Evolutionary conservation across 106 monocot genomes (phyloP).

Genomic region (Phalaenopsis aphrodite): DNA sequence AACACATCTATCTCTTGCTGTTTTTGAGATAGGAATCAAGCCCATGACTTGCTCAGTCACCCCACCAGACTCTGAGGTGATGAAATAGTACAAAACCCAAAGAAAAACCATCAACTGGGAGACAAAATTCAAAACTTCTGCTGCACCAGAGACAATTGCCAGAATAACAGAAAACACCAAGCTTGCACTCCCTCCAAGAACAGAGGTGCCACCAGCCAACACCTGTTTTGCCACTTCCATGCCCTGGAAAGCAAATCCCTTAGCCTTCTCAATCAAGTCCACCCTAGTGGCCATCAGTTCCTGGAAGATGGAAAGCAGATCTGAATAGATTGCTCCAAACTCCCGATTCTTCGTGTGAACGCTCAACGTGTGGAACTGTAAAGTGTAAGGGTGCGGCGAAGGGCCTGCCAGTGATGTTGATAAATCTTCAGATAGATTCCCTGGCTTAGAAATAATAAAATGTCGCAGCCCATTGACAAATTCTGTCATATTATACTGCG

Average conservation of each 20-base stretch:
- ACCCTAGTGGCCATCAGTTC: slow-evolving; percentile 40
- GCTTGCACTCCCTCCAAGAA: slow-evolving; percentile 53
- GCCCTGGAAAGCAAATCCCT: slow-evolving; percentile 47
- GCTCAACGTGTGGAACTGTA: slow-evolving; percentile 38
- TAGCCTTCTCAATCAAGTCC: slow-evolving; percentile 55
- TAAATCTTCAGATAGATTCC: neutral
- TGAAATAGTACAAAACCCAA: slow-evolving; percentile 63
- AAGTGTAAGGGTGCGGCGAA: slow-evolving; percentile 33
- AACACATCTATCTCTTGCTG: slow-evolving; percentile 23
- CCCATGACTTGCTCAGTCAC: slow-evolving; percentile 53
- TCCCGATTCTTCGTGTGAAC: slow-evolving; percentile 33
- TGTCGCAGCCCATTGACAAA: slow-evolving; percentile 33
- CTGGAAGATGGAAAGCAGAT: slow-evolving; percentile 35
- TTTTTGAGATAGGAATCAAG: slow-evolving; percentile 47
- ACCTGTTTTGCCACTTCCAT: slow-evolving; percentile 34
- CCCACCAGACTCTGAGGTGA: slow-evolving; percentile 49
- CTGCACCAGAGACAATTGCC: slow-evolving; percentile 48
- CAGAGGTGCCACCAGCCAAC: slow-evolving; percentile 32
- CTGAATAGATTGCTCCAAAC: slow-evolving; percentile 46
- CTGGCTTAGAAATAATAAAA: slow-evolving; percentile 8
- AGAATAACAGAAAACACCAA: slow-evolving; percentile 30
- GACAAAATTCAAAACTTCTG: slow-evolving; percentile 54
- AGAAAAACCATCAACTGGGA: slow-evolving; percentile 61
- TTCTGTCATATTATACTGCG: slow-evolving; percentile 41
- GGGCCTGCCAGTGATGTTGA: slow-evolving; percentile 23